Conservation (phyloP, 1,139 yeast genomes). For the Scheffersomyces stambukii region DNA sequence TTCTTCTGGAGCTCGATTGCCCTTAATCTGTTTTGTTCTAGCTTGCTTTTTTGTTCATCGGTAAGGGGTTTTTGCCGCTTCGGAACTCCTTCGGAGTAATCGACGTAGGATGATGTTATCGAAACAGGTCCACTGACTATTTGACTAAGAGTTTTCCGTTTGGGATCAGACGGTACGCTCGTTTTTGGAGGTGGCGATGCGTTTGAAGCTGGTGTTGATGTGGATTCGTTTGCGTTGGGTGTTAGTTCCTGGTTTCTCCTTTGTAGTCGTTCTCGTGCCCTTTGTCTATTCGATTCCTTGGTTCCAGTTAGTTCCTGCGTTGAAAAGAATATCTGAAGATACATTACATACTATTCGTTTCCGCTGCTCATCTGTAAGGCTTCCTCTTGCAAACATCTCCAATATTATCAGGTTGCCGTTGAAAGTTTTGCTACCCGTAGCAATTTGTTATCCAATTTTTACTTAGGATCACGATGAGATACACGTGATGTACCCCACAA, state of each 20-base stretch:
- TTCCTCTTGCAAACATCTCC: constrained; percentile 21
- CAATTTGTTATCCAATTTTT: too few species aligned
- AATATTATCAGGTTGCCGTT: neutral
- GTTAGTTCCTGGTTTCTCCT: constrained; percentile 31
- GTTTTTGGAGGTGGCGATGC: constrained; percentile 13
- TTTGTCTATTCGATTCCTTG: constrained; percentile 54
- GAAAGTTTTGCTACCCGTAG: too few species aligned
- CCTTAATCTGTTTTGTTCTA: constrained; percentile 54
- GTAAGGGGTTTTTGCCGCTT: too few species aligned
- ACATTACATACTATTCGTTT: constrained; percentile 16
- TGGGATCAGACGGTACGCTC: constrained; percentile 7
- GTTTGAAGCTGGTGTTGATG: constrained; percentile 12
- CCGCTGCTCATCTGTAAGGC: constrained; percentile 22
- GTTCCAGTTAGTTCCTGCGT: constrained; percentile 12
- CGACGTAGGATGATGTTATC: constrained; percentile 13
- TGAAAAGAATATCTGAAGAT: neutral
- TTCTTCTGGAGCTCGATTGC: constrained; percentile 53
- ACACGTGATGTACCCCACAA: too few species aligned
- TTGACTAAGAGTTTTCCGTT: constrained; percentile 8
- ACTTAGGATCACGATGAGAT: too few species aligned
- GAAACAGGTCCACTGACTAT: constrained; percentile 10
- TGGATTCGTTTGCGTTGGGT: constrained; percentile 13
- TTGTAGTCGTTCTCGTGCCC: constrained; percentile 55
- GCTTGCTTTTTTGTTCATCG: constrained; percentile 44
- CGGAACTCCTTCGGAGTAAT: constrained; percentile 7